Base-by-base conservation (phyloP, 805 yeast genomes). In the Wickerhamiella vanderwaltii region DNA sequence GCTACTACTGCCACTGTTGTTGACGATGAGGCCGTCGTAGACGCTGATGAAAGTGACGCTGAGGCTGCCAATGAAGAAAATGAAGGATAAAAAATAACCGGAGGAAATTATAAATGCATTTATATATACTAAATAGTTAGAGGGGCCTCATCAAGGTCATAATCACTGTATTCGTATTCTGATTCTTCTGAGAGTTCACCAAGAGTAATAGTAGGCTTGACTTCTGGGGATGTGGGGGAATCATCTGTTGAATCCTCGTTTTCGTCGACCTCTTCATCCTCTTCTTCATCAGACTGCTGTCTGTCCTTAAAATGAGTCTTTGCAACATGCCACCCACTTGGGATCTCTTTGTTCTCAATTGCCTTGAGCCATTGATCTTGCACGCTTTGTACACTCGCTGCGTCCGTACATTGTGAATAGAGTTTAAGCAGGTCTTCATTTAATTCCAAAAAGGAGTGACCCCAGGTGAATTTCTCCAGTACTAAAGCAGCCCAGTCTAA, bases 381-480 rank as follows among this genome's bases (percentile, higher is more conserved):
- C 0, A 86, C 95, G 30, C 55, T 60, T 37, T 69, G 65, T 1
- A 91, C 75, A 5, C 87, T 77, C 1, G 71, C 85, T 1, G 81
- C 69, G 53, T 88, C 95, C 0, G 88, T 75, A 60, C 97, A 88
- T 30, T 70, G 57, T 41, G 78, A 79, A 53, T 91, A 91, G 5
- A 79, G 58, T 38, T 75, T 79, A 12, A 91, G 52, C 9, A 91
- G 63, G 47, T 85, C 95, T 48, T 72, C 71, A 57, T 91, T 91
- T 43, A 91, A 74, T 41, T 79, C 77, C 51, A 91, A 61, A 52
- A 91, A 91, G 0, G 82, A 77, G n/a, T 73, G 71, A 2, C 98
- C 98, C 95, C 96, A 91, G 1, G 93, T 77, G 55, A 91, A 91
- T 55, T 87, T 75, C 36, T 74, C 68, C 47, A 91, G 61, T 13